Evolutionary conservation across 148 eudicot genomes (phyloP), one percentile per base, ranked within the genome.

Genomic region (Gaultheria prostrata): DNA sequence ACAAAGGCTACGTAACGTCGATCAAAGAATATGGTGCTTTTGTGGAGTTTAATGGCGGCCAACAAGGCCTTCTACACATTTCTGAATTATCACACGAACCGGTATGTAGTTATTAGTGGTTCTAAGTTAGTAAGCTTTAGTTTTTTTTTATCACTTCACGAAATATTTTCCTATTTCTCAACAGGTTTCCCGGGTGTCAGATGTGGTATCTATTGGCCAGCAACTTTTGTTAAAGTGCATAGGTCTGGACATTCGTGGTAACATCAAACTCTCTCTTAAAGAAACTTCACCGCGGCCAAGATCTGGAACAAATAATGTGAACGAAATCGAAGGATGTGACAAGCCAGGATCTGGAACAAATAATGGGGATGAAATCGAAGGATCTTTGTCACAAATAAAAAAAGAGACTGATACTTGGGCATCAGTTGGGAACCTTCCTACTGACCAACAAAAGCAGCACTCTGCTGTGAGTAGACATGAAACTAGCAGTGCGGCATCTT

Each of bases 41-140:
- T 91, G 97, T 97, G 86, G 99, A 94, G 91, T 92, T 97, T 81
- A 97, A 93, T 89, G 99, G 99, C 69, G 99, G 99, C 70, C 98
- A 97, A 85, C 94, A 91, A 79, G 99, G 98, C 70, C 98, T 97
- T 80, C 85, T 97, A n/a, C 99, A 97, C 85, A 89, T 90, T 74
- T 97, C 99, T 53, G 98, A 97, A 83, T 85, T 97, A 85, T 91
- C 98, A n/a, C 92, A 94, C 85, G 93, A 91, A 53, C 95, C 93
- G 86, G 99, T 93, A 88, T 46, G 92, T 85, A 48, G 54, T 56
- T 39, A 72, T 50, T 39, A 46, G 54, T 59, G 61, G 50, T 84
- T 57, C 51, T 70, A 11, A 67, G 39, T 15, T 28, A 49, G 48
- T 24, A 70, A 30, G 24, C 63, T 71, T 17, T n/a, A n/a, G n/a